Conservation (phyloP, 2,329 filamentous ascomycete species). For the Hypoxylon sp. region DNA sequence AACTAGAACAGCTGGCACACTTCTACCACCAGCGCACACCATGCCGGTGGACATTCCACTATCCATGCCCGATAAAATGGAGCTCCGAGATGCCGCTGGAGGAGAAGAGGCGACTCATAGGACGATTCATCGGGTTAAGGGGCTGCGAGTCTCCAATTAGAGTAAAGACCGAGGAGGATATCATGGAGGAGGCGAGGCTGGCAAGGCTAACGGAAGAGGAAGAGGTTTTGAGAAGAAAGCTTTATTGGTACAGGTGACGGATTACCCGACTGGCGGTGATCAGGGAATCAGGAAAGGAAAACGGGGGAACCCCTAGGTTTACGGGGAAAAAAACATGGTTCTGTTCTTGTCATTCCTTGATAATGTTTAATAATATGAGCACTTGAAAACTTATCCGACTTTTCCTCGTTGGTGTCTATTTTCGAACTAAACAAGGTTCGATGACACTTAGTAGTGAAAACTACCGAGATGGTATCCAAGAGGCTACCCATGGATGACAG, state of each 20-base stretch:
- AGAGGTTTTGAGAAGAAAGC: slow-evolving; percentile 65
- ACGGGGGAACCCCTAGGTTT: neutral
- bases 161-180: slow-evolving; percentile 62
- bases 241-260: slow-evolving; percentile 53
- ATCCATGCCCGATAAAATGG: slow-evolving; percentile 80
- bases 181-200: slow-evolving; percentile 54
- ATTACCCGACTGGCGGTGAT: neutral
- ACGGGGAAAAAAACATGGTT: slow-evolving; percentile 25
- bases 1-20: slow-evolving; percentile 78
- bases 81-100: slow-evolving; percentile 66
- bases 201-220: slow-evolving; percentile 59
- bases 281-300: neutral
- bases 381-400: slow-evolving; percentile 37
- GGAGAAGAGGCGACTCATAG: slow-evolving; percentile 80
- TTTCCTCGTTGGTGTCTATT: neutral
- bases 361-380: slow-evolving; percentile 47
- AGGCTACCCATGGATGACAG: too few species aligned
- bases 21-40: slow-evolving; percentile 81
- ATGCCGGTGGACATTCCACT: slow-evolving; percentile 68
- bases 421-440: neutral
- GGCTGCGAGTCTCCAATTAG: slow-evolving; percentile 69
- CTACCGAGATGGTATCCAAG: too few species aligned
- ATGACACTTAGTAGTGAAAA: neutral
- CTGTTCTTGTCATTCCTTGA: slow-evolving; percentile 41
- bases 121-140: slow-evolving; percentile 79